Base-by-base conservation (phyloP, 768 basidiomycete genomes). In the Lentinula aciculospora region DNA sequence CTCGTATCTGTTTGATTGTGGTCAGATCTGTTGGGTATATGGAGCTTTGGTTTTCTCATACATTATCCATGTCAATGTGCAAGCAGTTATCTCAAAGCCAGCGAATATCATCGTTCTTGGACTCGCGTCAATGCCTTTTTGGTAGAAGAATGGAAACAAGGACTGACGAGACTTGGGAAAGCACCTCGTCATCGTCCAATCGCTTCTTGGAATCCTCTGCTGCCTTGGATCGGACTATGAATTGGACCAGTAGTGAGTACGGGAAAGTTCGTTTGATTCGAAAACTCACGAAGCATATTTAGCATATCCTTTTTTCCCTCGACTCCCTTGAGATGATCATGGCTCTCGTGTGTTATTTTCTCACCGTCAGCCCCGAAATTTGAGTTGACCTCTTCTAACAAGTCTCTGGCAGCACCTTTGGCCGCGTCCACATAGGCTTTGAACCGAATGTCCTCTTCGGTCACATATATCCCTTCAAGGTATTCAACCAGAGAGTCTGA, bases 11-110 rank as follows among this genome's bases (percentile, higher is more conserved):
- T 44, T 44, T 21, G 8, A 7, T 9, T 21, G n/a, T 44, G 17
- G 21, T 19, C 0, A 21, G n/a, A 23, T 19, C 12, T 21, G 3
- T 9, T 23, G 21, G 17, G 37, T 15, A n/a, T 44, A 9, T 9
- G 4, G 42, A 44, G 1, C 21, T 21, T 9, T 15, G n/a, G 42
- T 23, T 0, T 2, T 13, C 42, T 44, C 42, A 5, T 34, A 34
- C 12, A 90, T 68, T 5, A 79, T 75, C 84, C 85, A 92, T 53
- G 74, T 74, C 45, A 86, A 60, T 0, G 79, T 76, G 58, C 77
- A 82, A 0, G 85, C 76, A 10, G 82, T 84, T 8, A 84, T 84
- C 64, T 86, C 85, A 63, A 87, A 79, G 1, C 81, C 82, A 4
- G 80, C 80, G 32, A 81, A 59, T 29, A 81, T 69, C 13, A 82